phyloP scores from a whole-genome alignment of 2,329 filamentous ascomycete genomes.

The Colletotrichum coccodes region DNA sequence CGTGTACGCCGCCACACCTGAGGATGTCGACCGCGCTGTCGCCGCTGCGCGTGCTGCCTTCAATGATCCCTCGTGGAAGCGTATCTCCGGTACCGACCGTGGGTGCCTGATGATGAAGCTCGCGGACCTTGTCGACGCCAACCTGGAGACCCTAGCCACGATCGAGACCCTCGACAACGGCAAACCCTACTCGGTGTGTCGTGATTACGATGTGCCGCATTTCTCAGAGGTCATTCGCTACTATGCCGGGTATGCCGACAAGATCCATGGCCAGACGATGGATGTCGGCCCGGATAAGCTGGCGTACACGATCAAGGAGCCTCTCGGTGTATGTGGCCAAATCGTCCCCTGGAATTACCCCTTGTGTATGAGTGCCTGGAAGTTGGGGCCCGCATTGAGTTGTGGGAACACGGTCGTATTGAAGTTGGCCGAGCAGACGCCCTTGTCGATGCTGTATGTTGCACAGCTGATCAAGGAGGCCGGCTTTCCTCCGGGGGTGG shows the following conservation, averaged over 20 bases:
- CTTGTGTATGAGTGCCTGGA: constrained; percentile 80
- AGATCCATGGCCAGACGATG: constrained; percentile 82
- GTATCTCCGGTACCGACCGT: constrained; percentile 73
- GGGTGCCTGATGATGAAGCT: constrained; percentile 76
- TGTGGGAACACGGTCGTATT: constrained; percentile 68
- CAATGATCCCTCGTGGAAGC: constrained; percentile 73
- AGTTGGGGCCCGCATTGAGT: constrained; percentile 66
- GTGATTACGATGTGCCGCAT: constrained; percentile 70
- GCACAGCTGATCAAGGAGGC: constrained; percentile 73
- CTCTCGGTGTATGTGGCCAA: constrained; percentile 79
- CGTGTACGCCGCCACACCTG: constrained; percentile 73
- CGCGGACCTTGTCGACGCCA: constrained; percentile 73
- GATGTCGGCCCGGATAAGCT: constrained; percentile 76
- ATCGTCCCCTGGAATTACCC: constrained; percentile 90
- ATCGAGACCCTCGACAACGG: constrained; percentile 84
- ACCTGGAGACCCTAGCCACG: constrained; percentile 61
- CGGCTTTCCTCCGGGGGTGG: constrained; percentile 77
- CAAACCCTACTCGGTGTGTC: constrained; percentile 75
- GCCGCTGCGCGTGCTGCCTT: constrained; percentile 76
- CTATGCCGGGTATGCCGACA: constrained; percentile 84
- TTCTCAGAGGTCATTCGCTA: constrained; percentile 68
- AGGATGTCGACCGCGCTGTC: constrained; percentile 78
- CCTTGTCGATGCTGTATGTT: constrained; percentile 68
- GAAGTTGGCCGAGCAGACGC: constrained; percentile 71
- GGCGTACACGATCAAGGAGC: constrained; percentile 81